These are phyloP conservation scores for Scedosporium aurantiacum DNA, from an alignment of 2,329 filamentous ascomycete genomes.

Conservation along the genomic window DNA sequence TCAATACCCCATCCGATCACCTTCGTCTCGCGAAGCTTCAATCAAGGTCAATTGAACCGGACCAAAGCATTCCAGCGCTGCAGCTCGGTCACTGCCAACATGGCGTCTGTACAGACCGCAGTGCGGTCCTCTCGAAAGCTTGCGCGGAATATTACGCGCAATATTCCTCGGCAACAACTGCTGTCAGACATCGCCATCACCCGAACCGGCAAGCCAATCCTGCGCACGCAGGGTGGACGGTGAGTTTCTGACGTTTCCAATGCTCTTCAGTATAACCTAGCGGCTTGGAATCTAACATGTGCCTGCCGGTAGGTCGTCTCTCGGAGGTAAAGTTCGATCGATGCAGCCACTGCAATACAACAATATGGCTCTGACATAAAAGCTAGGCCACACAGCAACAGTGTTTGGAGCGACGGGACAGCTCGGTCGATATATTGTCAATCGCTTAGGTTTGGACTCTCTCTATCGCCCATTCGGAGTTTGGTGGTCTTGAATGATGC, in stretches of 20 bases:
- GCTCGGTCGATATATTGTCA: slow-evolving; percentile 93
- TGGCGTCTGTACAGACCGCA: slow-evolving; percentile 46
- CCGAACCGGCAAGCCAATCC: slow-evolving; percentile 88
- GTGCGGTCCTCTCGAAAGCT: slow-evolving; percentile 41
- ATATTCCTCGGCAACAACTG: slow-evolving; percentile 38
- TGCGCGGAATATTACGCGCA: slow-evolving; percentile 33
- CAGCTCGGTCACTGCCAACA: slow-evolving; percentile 20
- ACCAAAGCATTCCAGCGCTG: slow-evolving; percentile 2
- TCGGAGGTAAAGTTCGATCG: slow-evolving; percentile 56
- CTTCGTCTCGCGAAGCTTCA: background rate
- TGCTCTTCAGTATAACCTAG: background rate
- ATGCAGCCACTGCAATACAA: slow-evolving; percentile 10
- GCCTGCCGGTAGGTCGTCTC: slow-evolving; percentile 54
- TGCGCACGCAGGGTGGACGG: slow-evolving; percentile 83
- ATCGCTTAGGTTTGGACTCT: slow-evolving; percentile 58
- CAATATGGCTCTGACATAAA: slow-evolving; percentile 15
- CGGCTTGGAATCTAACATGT: background rate
- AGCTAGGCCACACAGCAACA: slow-evolving; percentile 82
- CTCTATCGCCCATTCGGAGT: background rate
- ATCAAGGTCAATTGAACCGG: slow-evolving; percentile 11
- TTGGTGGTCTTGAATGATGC: background rate
- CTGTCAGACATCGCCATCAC: slow-evolving; percentile 85
- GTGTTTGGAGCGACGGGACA: slow-evolving; percentile 97
- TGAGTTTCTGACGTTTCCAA: slow-evolving; percentile 30
- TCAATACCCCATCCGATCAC: background rate